Evolutionary conservation across 345 rosid species (phyloP), one percentile per base, ranked within the genome.

Genomic region (Reutealis trisperma): DNA sequence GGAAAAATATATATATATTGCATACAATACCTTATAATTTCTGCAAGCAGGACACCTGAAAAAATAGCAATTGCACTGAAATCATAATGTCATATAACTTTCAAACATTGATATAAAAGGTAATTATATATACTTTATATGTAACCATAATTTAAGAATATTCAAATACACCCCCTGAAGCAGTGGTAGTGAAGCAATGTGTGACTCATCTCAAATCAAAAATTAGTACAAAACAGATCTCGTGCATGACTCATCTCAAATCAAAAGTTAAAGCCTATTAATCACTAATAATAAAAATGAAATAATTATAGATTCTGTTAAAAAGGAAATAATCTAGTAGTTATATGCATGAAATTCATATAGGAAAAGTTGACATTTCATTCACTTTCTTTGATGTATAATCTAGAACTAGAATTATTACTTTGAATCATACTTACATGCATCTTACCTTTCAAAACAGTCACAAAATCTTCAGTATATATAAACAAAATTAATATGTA

Each of bases 21-120:
- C 41, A 37, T 24, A 55, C 30, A 24, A 67, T 91, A 96, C 99
- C 98, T 92, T 94, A 69, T 96, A 96, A 87, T 93, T 94, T 85
- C 97, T 88, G 89, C 98, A 96, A 76, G 98, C 97, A 78, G 98
- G 99, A 74, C 99, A 94, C 99, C 98, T 96, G 89, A 86, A 82
- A 84, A 76, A 62, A 64, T 57, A 71, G 74, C 44, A 75, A 76
- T 71, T 37, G 11, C 49, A 37, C 51, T 63, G 64, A 69, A 62
- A 37, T 37, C 68, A 68, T 6, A 74, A 64, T 32, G 47, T 81
- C 72, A 81, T 25, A 71, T 61, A 58, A 52, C 58, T 51, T 60
- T 6, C 32, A 34, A 52, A 25, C 3, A 58, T 22, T 65, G 55
- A 59, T 62, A 66, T 9, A 70, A 25, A 37, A 59, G 18, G 24